Conservation (phyloP, 257 asterid species). For the Solanum virginianum region DNA sequence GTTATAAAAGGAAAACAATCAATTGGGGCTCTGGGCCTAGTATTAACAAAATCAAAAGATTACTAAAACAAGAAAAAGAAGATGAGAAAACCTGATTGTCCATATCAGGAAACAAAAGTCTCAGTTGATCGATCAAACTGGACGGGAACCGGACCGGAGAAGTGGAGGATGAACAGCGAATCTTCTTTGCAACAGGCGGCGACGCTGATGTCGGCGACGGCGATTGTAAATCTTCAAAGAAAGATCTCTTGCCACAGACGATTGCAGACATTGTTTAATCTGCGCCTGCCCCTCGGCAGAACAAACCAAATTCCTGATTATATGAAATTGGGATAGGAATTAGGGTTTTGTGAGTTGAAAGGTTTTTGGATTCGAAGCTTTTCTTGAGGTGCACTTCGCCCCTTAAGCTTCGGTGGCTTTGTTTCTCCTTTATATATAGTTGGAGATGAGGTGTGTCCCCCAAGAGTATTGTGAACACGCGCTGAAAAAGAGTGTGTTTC, state of each 20-base stretch:
- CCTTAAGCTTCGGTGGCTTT: background rate
- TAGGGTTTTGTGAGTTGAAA: background rate
- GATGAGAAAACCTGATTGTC: slow-evolving; percentile 34
- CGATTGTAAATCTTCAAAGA: slow-evolving; percentile 59
- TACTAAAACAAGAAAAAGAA: background rate
- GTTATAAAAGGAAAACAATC: background rate
- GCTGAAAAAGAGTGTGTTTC: background rate
- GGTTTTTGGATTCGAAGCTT: background rate
- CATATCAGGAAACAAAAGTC: slow-evolving; percentile 48
- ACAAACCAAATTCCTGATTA: background rate
- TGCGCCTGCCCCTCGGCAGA: background rate
- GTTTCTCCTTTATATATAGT: background rate
- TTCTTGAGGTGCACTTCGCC: background rate
- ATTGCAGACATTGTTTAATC: slow-evolving; percentile 57
- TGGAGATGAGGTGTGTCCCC: background rate
- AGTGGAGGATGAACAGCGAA: slow-evolving; percentile 35
- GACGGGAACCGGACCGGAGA: slow-evolving; percentile 42
- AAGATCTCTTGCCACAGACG: slow-evolving; percentile 81
- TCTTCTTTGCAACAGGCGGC: slow-evolving; percentile 51
- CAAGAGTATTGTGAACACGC: background rate
- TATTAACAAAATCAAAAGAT: background rate
- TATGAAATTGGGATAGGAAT: background rate
- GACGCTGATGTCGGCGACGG: slow-evolving; percentile 48
- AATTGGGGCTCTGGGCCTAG: background rate
- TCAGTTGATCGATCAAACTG: slow-evolving; percentile 35